Conservation (phyloP, 2,329 filamentous ascomycete genomes). For the Trichoderma semiorbis region DNA sequence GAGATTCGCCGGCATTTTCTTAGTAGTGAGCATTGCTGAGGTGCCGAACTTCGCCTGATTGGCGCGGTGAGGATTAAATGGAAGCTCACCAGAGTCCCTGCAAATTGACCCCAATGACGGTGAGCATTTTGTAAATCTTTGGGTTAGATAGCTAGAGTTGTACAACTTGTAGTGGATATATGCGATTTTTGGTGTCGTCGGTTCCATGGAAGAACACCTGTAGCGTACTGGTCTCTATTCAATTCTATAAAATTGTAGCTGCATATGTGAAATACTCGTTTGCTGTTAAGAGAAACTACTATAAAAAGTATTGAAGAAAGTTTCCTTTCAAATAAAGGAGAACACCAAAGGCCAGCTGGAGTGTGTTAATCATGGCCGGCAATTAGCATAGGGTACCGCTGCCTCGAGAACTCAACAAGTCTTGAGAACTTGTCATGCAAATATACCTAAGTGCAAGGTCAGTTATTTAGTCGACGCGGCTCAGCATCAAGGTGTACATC, state of each 20-base stretch:
- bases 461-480: neutral
- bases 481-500: neutral
- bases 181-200: neutral
- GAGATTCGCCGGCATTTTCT: neutral
- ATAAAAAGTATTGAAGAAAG: neutral
- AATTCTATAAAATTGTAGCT: neutral
- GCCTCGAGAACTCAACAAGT: neutral
- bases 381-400: neutral
- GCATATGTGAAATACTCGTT: neutral
- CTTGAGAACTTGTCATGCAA: neutral
- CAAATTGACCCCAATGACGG: neutral
- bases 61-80: neutral
- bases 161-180: neutral
- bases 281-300: neutral
- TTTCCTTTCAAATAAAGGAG: neutral
- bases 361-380: neutral
- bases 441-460: neutral
- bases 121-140: neutral
- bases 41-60: neutral
- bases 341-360: neutral
- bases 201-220: neutral
- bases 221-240: neutral
- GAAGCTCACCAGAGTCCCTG: neutral
- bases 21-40: neutral
- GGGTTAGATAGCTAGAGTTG: neutral